Evolutionary conservation across 441 rosid species (phyloP), one percentile per base, ranked within the genome.

Genomic region (Populus hybrid): DNA sequence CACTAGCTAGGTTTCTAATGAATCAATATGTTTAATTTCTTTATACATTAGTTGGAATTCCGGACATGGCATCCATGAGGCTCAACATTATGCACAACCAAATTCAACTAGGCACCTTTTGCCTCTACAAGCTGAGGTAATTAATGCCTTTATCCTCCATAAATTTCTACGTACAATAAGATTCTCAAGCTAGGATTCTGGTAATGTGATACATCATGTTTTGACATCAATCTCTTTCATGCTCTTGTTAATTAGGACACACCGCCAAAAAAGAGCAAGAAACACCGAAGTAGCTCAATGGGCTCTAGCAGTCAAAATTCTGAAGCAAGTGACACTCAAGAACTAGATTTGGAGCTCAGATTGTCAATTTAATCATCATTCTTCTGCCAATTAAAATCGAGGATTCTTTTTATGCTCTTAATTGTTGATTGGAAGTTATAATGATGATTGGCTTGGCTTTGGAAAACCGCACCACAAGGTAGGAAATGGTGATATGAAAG

Each of bases 341-440:
- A 91, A 83, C 82, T 87, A 67, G 99, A 95, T 83, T 90, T 95
- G 92, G 99, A 95, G 89, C 90, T 95, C 65, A 88, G 94, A 85
- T 78, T 95, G 74, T 92, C 90, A 79, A 82, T 76, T 68, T 74
- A 38, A 66, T 61, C 74, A 76, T 10, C 61, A 53, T 53, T 53
- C 40, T 42, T n/a, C 28, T 74, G 67, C 28, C 33, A 67, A 4
- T 64, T 7, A 64, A 68, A 68, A 20, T 28, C 29, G 26, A 64
- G 65, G 42, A 1, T 50, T 65, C 16, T 71, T 40, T 12, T n/a
- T 40, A 26, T 67, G 3, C 3, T 69, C 23, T 56, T 8, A 33
- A n/a, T 9, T 38, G 11, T 76, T 63, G 21, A 50, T 42, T 21
- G n/a, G 75, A 68, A 12, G 31, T 31, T 8, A 40, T 38, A 14